A percentile compares a stretch with the other conserved stretches of the same genome.
Conservation (phyloP, 129 eudicot genomes). For the Flaveria ramosissima region DNA sequence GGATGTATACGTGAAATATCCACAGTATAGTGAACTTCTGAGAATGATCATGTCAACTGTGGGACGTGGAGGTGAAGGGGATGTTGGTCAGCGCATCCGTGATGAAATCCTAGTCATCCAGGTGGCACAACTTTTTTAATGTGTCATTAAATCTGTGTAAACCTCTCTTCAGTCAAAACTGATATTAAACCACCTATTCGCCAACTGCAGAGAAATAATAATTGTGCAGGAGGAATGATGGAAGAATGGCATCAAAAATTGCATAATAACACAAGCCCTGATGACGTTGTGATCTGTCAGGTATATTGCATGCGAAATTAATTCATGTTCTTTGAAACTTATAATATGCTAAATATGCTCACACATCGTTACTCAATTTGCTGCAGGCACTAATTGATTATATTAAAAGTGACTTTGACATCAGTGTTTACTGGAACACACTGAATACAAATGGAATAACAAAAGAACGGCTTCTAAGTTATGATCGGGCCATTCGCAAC, state of each 20-base stretch:
- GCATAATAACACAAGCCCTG: constrained; percentile 62
- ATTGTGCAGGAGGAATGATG: constrained; percentile 62
- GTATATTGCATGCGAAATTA: constrained; percentile 25
- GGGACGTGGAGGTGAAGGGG: constrained; percentile 59
- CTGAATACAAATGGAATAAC: constrained; percentile 47
- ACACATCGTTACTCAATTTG: neutral
- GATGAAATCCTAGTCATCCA: constrained; percentile 55
- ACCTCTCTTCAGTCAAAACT: constrained; percentile 9
- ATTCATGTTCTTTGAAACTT: constrained; percentile 6
- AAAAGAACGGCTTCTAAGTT: constrained; percentile 54
- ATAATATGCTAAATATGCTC: constrained; percentile 12
- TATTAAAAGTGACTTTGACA: constrained; percentile 47
- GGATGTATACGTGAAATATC: constrained; percentile 45
- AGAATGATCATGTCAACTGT: constrained; percentile 53
- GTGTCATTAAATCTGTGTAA: neutral
- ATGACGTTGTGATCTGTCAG: constrained; percentile 56
- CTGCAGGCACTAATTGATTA: constrained; percentile 52
- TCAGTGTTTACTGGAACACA: constrained; percentile 53
- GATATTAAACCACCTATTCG: constrained; percentile 8
- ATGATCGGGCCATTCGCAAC: constrained; percentile 54
- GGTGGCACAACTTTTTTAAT: constrained; percentile 29
- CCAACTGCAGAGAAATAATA: constrained; percentile 47
- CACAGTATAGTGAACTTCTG: constrained; percentile 45
- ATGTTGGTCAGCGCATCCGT: constrained; percentile 55
- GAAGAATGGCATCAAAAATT: constrained; percentile 62